Conservation (phyloP, 768 basidiomycete species). For the Mycena galericulata region DNA sequence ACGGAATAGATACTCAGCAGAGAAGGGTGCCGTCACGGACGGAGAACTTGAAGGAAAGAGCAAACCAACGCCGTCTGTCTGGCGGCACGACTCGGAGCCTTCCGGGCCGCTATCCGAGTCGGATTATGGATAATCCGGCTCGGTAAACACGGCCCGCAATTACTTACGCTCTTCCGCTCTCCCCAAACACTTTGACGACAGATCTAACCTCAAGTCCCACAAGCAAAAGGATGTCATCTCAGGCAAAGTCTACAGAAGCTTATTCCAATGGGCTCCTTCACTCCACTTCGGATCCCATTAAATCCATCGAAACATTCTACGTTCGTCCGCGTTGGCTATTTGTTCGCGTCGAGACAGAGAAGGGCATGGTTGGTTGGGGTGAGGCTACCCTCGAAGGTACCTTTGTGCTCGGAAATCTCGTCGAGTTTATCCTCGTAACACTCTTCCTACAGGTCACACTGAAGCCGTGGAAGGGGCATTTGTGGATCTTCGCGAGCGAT, state of each 20-base stretch:
- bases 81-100: no score
- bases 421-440: background rate
- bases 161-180: no score
- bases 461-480: conserved; percentile 80
- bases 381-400: conserved; percentile 72
- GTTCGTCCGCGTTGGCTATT: conserved; percentile 82
- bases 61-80: no score
- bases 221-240: background rate
- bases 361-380: conserved; percentile 79
- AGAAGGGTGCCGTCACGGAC: no score
- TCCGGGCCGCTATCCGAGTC: no score
- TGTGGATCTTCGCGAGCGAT: conserved; percentile 67
- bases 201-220: no score
- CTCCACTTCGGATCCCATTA: conserved; percentile 17
- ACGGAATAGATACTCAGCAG: no score
- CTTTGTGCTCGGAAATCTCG: background rate
- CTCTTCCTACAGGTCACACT: conserved; percentile 59
- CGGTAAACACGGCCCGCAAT: no score
- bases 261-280: conserved; percentile 9
- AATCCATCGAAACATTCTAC: conserved; percentile 63
- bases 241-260: background rate
- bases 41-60: no score
- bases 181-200: no score
- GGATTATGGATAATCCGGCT: no score
- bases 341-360: conserved; percentile 73